Evolutionary conservation across 2,329 filamentous ascomycete species (phyloP).

Genomic region (Hirsutella thompsonii): DNA sequence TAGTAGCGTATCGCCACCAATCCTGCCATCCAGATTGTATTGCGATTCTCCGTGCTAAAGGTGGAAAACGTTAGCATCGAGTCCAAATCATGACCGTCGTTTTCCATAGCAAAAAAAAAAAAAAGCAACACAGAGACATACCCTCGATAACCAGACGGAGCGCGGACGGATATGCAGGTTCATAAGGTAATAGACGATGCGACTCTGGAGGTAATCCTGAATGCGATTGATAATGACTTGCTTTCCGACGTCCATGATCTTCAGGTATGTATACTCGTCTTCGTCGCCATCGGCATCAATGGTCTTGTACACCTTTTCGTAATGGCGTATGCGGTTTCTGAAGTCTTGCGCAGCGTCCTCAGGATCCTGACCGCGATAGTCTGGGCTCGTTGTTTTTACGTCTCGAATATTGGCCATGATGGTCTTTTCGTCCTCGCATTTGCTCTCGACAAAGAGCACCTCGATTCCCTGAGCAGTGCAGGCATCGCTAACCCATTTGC

Average conservation of each 20-base stretch:
- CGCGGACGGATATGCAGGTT: constrained; percentile 95
- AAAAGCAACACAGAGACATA: constrained; percentile 43
- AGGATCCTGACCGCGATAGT: constrained; percentile 89
- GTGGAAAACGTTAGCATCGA: too few species aligned
- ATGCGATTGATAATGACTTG: constrained; percentile 98
- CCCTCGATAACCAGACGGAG: constrained; percentile 90
- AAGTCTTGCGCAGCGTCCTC: constrained; percentile 87
- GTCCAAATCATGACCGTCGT: too few species aligned
- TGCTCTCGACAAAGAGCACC: constrained; percentile 91
- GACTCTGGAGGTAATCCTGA: constrained; percentile 89
- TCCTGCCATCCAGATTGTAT: constrained; percentile 82
- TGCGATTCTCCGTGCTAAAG: constrained; percentile 83
- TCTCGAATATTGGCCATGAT: constrained; percentile 98
- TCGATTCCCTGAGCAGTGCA: constrained; percentile 69
- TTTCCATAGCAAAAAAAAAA: too few species aligned
- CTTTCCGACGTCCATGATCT: constrained; percentile 91
- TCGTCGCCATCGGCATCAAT: constrained; percentile 74
- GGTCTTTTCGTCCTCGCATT: constrained; percentile 87
- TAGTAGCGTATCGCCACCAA: constrained; percentile 82
- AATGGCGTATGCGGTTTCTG: constrained; percentile 86
- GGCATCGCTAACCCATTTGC: constrained; percentile 79
- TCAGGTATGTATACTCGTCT: constrained; percentile 81
- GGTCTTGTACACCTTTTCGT: constrained; percentile 92
- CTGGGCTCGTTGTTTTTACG: constrained; percentile 92
- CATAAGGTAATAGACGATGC: constrained; percentile 96